Evolutionary conservation across 2,329 filamentous ascomycete genomes (phyloP), one percentile per base, ranked within the genome.

Genomic region (Claviceps pazoutovae): DNA sequence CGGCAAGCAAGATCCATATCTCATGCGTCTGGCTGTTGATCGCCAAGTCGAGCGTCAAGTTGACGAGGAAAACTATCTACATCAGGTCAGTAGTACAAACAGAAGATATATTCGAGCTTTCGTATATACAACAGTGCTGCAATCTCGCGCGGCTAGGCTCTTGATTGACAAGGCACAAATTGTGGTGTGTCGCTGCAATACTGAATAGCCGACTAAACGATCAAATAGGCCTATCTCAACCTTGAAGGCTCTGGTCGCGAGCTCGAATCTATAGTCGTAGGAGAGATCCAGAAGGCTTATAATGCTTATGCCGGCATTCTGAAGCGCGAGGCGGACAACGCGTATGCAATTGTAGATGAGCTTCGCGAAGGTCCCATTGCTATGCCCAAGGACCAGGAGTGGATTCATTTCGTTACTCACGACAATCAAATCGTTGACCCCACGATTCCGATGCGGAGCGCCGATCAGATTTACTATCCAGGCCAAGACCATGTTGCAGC

Each of bases 241-340:
- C 76, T 98, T 14, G 93, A 98, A 66, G 87, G 81, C 58, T 97
- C 93, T 16, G 93, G 93, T 2, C 84, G 90, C 55, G 93, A 98
- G 68, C 79, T 98, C 2, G 93, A 98, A 68, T 86, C 88, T 0
- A 97, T 98, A 57, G 88, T 98, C 1, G 88, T 98, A 14, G 88
- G 90, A 58, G 93, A 98, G 68, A 94, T 98, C 43, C 93, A 98
- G 64, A 97, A 97, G 67, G 89, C 93, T 0, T 97, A 96, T 71
- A 95, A 93, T 61, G 89, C 90, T 2, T 88, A 95, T 59, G 87
- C 90, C 23, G 86, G 84, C 50, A 95, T 97, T 56, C 73, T 97
- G 55, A 95, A 91, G 71, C 84, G 89, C 46, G 91, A 97, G 64
- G 86, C 88, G 9, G 89, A 95, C 57, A 83, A 88, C 51, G 81